phyloP scores from a whole-genome alignment of 306 rosid species.

The Fagus sylvatica region DNA sequence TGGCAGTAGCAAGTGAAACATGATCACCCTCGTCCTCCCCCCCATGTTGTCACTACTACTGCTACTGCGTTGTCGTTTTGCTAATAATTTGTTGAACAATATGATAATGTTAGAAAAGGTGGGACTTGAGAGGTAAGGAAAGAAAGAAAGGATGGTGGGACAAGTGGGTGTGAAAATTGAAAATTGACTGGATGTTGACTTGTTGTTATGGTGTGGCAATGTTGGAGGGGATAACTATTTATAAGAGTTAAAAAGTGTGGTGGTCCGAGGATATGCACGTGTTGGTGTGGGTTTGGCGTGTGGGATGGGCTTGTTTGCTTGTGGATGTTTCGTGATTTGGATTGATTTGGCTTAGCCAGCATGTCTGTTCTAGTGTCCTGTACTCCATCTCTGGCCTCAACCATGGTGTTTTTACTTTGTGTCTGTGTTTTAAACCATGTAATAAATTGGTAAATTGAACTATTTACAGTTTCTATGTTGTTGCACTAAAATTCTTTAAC shows the following conservation, averaged over 20 bases:
- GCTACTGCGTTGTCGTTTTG: constrained; percentile 5
- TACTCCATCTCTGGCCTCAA: no score
- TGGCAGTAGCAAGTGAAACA: constrained; percentile 70
- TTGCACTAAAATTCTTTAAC: no score
- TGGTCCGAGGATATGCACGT: constrained; percentile 8
- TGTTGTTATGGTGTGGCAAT: neutral
- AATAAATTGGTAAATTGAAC: no score
- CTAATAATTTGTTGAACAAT: neutral
- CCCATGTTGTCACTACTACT: neutral
- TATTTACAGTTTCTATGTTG: no score
- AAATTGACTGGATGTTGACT: neutral
- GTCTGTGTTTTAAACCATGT: no score
- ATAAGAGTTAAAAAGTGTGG: neutral
- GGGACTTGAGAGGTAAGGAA: neutral
- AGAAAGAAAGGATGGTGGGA: neutral
- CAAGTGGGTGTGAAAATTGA: neutral
- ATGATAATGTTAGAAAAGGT: neutral
- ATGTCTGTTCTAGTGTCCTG: no score
- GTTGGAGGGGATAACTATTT: neutral
- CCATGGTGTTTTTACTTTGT: no score
- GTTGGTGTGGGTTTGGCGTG: constrained; percentile 29
- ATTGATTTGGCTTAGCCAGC: neutral
- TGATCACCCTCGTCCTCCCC: constrained; percentile 37
- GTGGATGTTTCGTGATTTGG: neutral
- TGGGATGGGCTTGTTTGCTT: constrained; percentile 14